Conservation (phyloP, 192 early-diverging fungal genomes). For the Chytriomyces hyalinus region DNA sequence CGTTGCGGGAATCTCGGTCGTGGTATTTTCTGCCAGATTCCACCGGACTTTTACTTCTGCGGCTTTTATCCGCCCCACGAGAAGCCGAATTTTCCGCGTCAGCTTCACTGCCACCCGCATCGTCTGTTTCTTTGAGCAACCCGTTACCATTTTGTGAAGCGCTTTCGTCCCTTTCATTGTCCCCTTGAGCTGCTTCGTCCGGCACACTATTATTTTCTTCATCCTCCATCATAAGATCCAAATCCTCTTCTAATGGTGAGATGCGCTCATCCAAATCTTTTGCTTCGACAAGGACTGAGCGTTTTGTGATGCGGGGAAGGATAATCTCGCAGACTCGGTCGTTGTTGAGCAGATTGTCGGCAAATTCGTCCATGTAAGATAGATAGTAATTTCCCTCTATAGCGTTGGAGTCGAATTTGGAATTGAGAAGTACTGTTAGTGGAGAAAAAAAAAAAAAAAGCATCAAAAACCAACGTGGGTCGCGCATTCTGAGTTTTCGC, state of each 20-base stretch:
- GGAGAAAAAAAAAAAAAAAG: slow-evolving; percentile 34
- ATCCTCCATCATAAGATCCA: slow-evolving; percentile 41
- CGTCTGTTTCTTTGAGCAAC: not conserved
- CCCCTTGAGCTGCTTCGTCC: slow-evolving; percentile 13
- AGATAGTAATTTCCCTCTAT: slow-evolving; percentile 58
- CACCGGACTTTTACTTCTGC: too few species aligned
- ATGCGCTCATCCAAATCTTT: slow-evolving; percentile 81
- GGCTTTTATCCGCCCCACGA: too few species aligned
- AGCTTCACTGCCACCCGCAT: too few species aligned
- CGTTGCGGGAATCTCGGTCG: too few species aligned
- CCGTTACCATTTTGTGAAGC: not conserved
- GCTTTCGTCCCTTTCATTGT: slow-evolving; percentile 1
- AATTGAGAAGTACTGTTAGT: slow-evolving; percentile 35
- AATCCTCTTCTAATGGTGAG: slow-evolving; percentile 74
- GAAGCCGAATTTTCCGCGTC: too few species aligned
- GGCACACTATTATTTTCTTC: slow-evolving; percentile 26
- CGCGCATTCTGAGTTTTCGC: slow-evolving; percentile 76
- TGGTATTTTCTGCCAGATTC: too few species aligned
- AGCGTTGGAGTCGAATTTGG: not conserved
- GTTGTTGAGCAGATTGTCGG: slow-evolving; percentile 80
- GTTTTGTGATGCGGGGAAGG: slow-evolving; percentile 81
- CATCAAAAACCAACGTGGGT: slow-evolving; percentile 17
- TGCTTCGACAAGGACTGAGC: slow-evolving; percentile 81
- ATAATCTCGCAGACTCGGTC: slow-evolving; percentile 87
- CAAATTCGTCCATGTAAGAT: slow-evolving; percentile 88